Evolutionary conservation across 441 rosid species (phyloP).

Genomic region (Macaranga tanarius): DNA sequence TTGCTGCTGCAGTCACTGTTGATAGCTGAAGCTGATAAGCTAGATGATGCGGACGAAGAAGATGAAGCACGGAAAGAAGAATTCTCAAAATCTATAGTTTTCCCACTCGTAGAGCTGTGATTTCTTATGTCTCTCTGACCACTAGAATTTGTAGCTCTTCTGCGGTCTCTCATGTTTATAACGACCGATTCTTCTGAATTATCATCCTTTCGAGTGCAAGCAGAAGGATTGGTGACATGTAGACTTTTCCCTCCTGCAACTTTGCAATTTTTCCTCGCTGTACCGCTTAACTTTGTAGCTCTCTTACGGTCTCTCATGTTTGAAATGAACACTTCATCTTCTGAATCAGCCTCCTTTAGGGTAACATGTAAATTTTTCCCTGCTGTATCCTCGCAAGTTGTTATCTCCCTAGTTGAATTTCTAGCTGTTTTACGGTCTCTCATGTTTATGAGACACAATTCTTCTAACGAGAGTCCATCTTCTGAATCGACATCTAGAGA

Average conservation of each 20-base stretch:
- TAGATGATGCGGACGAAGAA: slow-evolving; percentile 16
- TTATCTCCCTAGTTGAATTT: slow-evolving; percentile 4
- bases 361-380: slow-evolving; percentile 7
- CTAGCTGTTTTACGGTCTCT: slow-evolving; percentile 26
- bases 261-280: background rate
- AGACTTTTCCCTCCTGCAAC: background rate
- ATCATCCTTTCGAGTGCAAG: slow-evolving; percentile 8
- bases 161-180: slow-evolving; percentile 27
- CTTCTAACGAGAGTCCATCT: slow-evolving; percentile 22
- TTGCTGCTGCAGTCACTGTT: slow-evolving; percentile 28
- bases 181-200: slow-evolving; percentile 22
- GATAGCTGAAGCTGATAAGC: slow-evolving; percentile 25
- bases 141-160: slow-evolving; percentile 13
- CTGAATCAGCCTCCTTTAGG: background rate
- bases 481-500: slow-evolving; percentile 27
- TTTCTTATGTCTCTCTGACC: slow-evolving; percentile 11
- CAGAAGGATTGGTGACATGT: background rate
- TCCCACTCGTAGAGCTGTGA: slow-evolving; percentile 14
- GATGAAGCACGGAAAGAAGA: slow-evolving; percentile 24
- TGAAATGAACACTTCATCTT: background rate
- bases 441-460: slow-evolving; percentile 23
- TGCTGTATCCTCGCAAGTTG: slow-evolving; percentile 3
- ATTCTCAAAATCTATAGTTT: slow-evolving; percentile 1
- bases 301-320: background rate
- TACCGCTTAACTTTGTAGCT: background rate